phyloP scores from a whole-genome alignment of 768 basidiomycete species.

The Phanerochaete carnosa region DNA sequence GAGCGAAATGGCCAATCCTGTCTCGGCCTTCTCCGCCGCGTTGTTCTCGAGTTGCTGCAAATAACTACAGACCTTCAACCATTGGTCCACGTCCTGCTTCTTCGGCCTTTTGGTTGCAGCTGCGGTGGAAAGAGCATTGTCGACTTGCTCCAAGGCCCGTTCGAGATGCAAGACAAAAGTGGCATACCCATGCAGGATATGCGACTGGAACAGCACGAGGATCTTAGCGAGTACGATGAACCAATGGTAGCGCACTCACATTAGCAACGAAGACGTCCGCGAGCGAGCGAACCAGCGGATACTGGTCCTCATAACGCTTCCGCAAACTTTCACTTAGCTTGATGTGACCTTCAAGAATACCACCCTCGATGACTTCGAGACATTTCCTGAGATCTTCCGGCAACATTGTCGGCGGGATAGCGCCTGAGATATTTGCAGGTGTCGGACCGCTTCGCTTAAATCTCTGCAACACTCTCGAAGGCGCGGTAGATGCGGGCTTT shows the following conservation, averaged over 20 bases:
- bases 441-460: constrained; percentile 61
- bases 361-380: constrained; percentile 80
- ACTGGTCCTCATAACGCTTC: constrained; percentile 94
- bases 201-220: constrained; percentile 53
- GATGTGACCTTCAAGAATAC: constrained; percentile 87
- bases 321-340: constrained; percentile 79
- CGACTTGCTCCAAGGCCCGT: constrained; percentile 83
- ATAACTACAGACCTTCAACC: constrained; percentile 72
- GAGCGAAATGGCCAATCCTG: constrained; percentile 89
- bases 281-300: constrained; percentile 86
- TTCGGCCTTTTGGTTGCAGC: constrained; percentile 71
- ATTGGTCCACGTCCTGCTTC: constrained; percentile 77
- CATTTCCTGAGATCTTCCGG: constrained; percentile 87
- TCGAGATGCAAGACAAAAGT: constrained; percentile 94
- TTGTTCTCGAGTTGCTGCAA: constrained; percentile 75
- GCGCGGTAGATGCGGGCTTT: constrained; percentile 35
- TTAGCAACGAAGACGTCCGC: constrained; percentile 96
- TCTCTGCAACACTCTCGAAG: constrained; percentile 56
- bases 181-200: constrained; percentile 91
- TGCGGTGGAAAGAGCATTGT: constrained; percentile 65
- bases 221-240: constrained; percentile 4
- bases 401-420: constrained; percentile 71
- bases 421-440: constrained; percentile 40
- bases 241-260: constrained; percentile 47
- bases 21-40: constrained; percentile 86